Conservation (phyloP, 1,284 basidiomycete species). For the Heterobasidion occidentale region DNA sequence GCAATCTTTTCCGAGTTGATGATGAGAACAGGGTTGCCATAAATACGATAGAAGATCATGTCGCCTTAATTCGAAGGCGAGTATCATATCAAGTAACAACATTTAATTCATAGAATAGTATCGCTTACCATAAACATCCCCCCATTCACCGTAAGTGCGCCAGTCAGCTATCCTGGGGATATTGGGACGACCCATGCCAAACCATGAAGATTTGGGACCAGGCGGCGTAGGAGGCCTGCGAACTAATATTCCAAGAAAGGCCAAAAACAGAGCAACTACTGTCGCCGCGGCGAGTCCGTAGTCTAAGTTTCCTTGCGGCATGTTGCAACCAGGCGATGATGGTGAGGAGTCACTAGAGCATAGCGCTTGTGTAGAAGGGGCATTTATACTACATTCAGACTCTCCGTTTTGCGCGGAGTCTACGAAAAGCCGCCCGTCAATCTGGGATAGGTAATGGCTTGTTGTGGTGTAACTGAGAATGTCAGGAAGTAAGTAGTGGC, state of each 20-base stretch:
- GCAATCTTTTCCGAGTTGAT: constrained; percentile 35
- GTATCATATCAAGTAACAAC: background rate
- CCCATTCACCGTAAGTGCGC: background rate
- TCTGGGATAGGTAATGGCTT: no score
- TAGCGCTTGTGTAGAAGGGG: no score
- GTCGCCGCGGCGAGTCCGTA: background rate
- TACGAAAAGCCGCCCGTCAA: no score
- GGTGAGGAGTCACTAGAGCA: no score
- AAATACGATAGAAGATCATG: background rate
- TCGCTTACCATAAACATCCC: background rate
- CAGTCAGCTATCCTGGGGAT: background rate
- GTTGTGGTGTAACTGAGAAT: no score
- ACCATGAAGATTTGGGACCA: background rate
- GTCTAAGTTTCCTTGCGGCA: background rate
- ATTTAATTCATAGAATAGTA: background rate
- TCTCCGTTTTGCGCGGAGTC: no score
- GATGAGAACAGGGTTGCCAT: constrained; percentile 31
- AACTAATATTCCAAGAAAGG: background rate
- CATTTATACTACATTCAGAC: no score
- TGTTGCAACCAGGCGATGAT: no score
- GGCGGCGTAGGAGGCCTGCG: background rate
- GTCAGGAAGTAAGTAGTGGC: no score
- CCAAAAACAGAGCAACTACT: background rate
- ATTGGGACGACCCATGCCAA: background rate
- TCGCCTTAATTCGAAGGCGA: background rate